A percentile compares a stretch with the other conserved stretches of the same genome.
phyloP scores from a whole-genome alignment of 169 alveolate species.

The Condylostoma magnum region DNA sequence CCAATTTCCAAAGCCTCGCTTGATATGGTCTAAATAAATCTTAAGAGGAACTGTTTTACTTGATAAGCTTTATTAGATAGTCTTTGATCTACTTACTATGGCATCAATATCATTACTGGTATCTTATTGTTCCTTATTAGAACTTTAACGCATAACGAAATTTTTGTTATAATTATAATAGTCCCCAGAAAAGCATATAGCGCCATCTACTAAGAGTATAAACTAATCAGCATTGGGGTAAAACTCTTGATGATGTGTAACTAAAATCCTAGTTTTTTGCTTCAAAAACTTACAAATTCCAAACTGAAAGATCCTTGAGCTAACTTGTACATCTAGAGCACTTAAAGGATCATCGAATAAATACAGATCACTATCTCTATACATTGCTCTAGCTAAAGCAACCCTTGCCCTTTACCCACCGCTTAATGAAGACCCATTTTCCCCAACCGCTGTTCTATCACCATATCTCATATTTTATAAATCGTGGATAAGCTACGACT shows the following conservation, averaged over 20 bases:
- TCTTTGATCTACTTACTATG: too few species aligned
- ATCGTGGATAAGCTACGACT: constrained; percentile 70
- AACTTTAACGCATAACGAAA: too few species aligned
- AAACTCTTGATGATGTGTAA: constrained; percentile 24
- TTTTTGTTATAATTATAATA: background rate
- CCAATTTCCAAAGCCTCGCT: too few species aligned
- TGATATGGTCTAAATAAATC: too few species aligned
- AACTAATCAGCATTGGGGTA: constrained; percentile 1
- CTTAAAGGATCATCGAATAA: constrained; percentile 68
- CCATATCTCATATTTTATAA: constrained; percentile 71
- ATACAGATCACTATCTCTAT: constrained; percentile 63
- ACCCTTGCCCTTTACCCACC: constrained; percentile 89
- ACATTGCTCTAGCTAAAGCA: constrained; percentile 83
- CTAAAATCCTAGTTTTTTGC: constrained; percentile 45
- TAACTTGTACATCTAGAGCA: constrained; percentile 49
- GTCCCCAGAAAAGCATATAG: background rate
- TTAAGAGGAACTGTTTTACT: too few species aligned
- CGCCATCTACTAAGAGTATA: background rate
- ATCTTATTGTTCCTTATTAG: too few species aligned
- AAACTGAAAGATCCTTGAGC: constrained; percentile 29
- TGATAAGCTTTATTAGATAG: too few species aligned
- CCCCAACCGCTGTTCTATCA: constrained; percentile 86
- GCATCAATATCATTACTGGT: too few species aligned
- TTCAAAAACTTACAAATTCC: constrained; percentile 33
- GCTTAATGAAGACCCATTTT: constrained; percentile 79